Base-by-base conservation (phyloP, 2,329 filamentous ascomycete genomes). In the Geosmithia morbida region DNA sequence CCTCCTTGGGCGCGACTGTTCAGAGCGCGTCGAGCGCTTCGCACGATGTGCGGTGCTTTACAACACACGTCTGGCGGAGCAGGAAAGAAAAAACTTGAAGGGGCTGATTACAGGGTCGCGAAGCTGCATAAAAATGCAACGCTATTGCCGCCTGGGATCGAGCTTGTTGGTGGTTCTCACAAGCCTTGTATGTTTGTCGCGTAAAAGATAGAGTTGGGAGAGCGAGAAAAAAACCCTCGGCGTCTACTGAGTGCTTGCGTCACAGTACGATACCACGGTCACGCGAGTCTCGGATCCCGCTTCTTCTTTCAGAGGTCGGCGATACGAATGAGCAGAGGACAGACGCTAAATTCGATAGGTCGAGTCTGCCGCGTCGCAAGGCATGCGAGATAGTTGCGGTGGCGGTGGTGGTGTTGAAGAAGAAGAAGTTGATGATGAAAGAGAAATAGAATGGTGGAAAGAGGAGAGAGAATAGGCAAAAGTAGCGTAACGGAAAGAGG, bases 1-100 rank as follows among this genome's bases (percentile, higher is more conserved):
- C 33, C 13, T 37, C 33, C 33, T 37, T 11, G 33, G 33, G 33
- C 33, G 33, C 33, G 14, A 37, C 33, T 11, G 33, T 37, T 37
- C 33, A 37, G 33, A 16, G 33, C 33, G 33, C 30, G 26, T 19
- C 16, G n/a, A 17, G n/a, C 26, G 43, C 26, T 43, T 33, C 22
- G 14, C 43, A 30, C 43, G 26, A 45, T 30, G 43, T 45, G 30
- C 20, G 26, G 26, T 45, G 16, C 43, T 45, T 45, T 45, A 45
- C 43, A 19, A 45, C 43, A 30, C 16, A 20, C 16, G 18, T n/a
- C 22, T 18, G 18, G 41, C 41, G 18, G 2, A 22, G 43, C 14
- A 45, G 43, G 20, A 33, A 33, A 5, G 7, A 44, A 18, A 42
- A 6, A 20, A 8, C 10, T n/a, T 30, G 43, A 11, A 5, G 29